Evolutionary conservation across 192 early-diverging fungal species (phyloP).

Genomic region (Rhizophagus sp.): DNA sequence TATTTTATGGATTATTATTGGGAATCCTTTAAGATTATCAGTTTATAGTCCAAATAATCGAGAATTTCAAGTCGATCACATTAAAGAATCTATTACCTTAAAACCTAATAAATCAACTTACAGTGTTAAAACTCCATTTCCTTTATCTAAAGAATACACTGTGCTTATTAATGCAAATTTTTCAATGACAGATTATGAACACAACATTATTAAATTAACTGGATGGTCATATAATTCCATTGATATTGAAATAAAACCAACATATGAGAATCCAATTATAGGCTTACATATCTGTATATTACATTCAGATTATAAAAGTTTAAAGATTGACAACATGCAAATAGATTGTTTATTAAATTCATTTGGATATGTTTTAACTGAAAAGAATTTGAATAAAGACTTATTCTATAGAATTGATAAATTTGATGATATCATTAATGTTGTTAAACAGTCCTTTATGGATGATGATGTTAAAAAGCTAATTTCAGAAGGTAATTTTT

Average conservation of each 20-base stretch:
- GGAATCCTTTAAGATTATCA: not conserved
- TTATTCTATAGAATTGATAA: not conserved
- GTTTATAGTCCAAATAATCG: not conserved
- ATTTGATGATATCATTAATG: not conserved
- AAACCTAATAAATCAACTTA: not conserved
- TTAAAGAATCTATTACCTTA: not conserved
- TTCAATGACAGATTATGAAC: not conserved
- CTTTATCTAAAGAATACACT: not conserved
- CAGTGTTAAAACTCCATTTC: not conserved
- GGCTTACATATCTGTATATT: not conserved
- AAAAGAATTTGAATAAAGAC: not conserved
- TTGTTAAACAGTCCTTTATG: not conserved
- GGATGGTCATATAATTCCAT: not conserved
- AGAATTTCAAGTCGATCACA: not conserved
- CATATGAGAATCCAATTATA: not conserved
- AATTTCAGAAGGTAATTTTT: no score
- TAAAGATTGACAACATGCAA: not conserved
- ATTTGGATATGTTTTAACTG: not conserved
- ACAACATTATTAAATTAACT: not conserved
- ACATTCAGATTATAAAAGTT: not conserved
- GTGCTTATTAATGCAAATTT: not conserved
- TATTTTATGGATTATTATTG: not conserved
- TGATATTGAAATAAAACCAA: not conserved
- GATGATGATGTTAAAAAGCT: not conserved
- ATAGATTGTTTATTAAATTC: not conserved